These are phyloP conservation scores for Coelastrella sp. DNA, from an alignment of 139 green algal genomes.

Conservation along the genomic window DNA sequence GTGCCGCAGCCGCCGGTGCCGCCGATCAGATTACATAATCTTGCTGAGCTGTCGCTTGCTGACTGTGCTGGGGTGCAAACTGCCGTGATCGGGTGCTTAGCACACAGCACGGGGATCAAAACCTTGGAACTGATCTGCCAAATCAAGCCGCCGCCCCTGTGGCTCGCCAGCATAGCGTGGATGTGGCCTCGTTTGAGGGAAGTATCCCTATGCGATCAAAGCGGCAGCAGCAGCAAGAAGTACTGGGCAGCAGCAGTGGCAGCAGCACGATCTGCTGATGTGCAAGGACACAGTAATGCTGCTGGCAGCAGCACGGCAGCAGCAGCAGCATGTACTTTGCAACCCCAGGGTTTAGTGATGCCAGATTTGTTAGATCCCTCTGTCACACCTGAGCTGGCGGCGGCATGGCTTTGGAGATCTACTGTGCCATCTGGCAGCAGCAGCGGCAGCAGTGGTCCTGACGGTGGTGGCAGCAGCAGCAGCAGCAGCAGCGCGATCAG, in stretches of 20 bases:
- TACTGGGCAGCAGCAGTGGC: neutral
- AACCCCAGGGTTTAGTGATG: neutral
- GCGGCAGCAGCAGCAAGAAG: neutral
- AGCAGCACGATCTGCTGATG: neutral
- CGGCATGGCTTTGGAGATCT: slow-evolving; percentile 30
- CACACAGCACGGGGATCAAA: slow-evolving; percentile 31
- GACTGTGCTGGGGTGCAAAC: neutral
- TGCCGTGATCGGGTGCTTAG: slow-evolving; percentile 23
- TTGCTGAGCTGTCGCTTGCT: neutral
- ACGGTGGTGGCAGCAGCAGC: neutral
- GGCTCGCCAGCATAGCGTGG: neutral
- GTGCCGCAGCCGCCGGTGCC: neutral
- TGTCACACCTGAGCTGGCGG: slow-evolving; percentile 7
- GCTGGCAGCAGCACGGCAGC: no score
- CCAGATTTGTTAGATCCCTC: slow-evolving; percentile 27
- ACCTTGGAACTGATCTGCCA: neutral
- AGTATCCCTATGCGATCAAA: neutral
- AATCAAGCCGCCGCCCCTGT: neutral
- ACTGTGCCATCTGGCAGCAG: neutral
- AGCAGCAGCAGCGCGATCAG: neutral
- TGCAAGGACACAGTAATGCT: neutral
- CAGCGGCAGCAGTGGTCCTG: neutral
- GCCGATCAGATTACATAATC: neutral
- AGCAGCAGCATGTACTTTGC: neutral
- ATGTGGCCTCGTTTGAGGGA: slow-evolving; percentile 5